Percentiles rank a stretch among this genome's conserved stretches.
Evolutionary conservation across 805 yeast genomes (phyloP).

Genomic region (Martiniozyma abietophila): DNA sequence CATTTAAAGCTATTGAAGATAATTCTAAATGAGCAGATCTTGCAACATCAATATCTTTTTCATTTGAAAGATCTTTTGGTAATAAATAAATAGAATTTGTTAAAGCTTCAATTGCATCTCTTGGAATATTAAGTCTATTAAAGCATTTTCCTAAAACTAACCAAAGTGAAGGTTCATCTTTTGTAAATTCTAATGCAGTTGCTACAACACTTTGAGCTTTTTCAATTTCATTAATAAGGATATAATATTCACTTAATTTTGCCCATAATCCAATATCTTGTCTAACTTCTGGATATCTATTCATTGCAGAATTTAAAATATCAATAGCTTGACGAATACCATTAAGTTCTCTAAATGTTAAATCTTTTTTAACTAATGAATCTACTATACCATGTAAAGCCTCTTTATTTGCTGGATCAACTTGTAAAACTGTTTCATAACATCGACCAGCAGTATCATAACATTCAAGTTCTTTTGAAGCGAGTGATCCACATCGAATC

Average conservation of each 20-base stretch:
- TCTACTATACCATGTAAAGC: slow-evolving; percentile 38
- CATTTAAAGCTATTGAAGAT: slow-evolving; percentile 44
- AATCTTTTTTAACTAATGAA: slow-evolving; percentile 15
- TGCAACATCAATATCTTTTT: slow-evolving; percentile 35
- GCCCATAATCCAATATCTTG: slow-evolving; percentile 34
- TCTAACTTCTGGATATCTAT: slow-evolving; percentile 29
- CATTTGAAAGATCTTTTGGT: slow-evolving; percentile 26
- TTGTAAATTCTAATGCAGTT: slow-evolving; percentile 16
- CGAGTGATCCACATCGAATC: slow-evolving; percentile 39
- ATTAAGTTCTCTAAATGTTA: background rate
- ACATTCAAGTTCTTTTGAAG: slow-evolving; percentile 31
- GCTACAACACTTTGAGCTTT: slow-evolving; percentile 35
- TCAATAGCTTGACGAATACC: slow-evolving; percentile 29
- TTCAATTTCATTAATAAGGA: slow-evolving; percentile 36
- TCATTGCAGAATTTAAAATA: slow-evolving; percentile 31
- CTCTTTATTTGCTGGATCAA: slow-evolving; percentile 30
- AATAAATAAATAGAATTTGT: slow-evolving; percentile 35
- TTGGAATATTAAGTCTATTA: slow-evolving; percentile 32
- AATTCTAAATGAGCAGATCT: slow-evolving; percentile 46
- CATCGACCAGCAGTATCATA: slow-evolving; percentile 32
- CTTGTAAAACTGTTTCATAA: slow-evolving; percentile 34
- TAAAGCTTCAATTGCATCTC: slow-evolving; percentile 39
- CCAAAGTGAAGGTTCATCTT: slow-evolving; percentile 35
- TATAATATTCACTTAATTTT: slow-evolving; percentile 45
- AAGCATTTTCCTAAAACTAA: slow-evolving; percentile 41